Percentiles rank a stretch among this genome's conserved stretches.
Evolutionary conservation across 106 monocot species (phyloP).

Genomic region (Dendrobium catenatum): DNA sequence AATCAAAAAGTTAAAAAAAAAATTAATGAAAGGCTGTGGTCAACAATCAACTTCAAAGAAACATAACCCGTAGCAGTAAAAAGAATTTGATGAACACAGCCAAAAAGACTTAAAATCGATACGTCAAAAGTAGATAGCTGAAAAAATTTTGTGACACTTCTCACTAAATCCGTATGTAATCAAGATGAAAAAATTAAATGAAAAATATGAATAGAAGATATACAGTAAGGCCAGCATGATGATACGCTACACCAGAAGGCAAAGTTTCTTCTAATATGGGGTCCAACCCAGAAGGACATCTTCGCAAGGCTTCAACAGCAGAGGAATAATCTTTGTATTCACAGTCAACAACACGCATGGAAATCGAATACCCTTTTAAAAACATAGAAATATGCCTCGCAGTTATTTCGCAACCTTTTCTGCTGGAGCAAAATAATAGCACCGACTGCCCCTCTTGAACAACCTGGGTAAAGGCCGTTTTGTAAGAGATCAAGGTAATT

Average conservation of each 20-base stretch:
- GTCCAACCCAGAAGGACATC: slow-evolving; percentile 85
- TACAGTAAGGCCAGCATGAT: slow-evolving; percentile 99
- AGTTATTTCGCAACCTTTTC: slow-evolving; percentile 98
- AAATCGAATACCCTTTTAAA: slow-evolving; percentile 25
- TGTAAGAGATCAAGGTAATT: background rate
- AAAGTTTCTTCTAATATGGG: slow-evolving; percentile 82
- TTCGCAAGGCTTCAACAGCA: slow-evolving; percentile 72
- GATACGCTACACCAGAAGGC: slow-evolving; percentile 91
- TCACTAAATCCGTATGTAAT: background rate
- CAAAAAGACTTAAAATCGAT: background rate
- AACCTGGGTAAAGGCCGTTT: slow-evolving; percentile 33
- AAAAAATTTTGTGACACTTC: background rate
- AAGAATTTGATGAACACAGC: too few relatives aligned
- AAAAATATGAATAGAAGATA: background rate
- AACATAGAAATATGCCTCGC: slow-evolving; percentile 79
- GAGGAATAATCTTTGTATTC: slow-evolving; percentile 52
- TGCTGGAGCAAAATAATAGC: slow-evolving; percentile 85
- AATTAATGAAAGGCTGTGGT: too few relatives aligned
- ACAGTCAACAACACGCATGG: slow-evolving; percentile 21
- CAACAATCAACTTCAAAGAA: too few relatives aligned
- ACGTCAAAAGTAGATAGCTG: background rate
- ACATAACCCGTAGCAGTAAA: too few relatives aligned
- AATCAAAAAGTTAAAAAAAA: too few relatives aligned
- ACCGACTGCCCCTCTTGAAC: slow-evolving; percentile 96
- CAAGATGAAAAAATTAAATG: background rate